phyloP scores from a whole-genome alignment of 2,329 filamentous ascomycete species.

The Gaeumannomyces tritici region DNA sequence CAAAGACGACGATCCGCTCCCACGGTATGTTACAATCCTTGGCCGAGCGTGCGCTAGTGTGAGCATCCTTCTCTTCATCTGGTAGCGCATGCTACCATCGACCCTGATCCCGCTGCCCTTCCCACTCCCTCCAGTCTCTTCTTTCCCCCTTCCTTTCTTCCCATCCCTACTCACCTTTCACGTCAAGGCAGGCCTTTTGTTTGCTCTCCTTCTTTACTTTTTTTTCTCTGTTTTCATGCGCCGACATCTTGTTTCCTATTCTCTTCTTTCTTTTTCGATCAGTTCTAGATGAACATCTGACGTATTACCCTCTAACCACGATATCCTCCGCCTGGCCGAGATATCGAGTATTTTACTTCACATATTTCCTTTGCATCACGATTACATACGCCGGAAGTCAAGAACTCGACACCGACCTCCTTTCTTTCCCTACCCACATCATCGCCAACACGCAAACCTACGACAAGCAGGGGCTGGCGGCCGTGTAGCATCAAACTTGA shows the following conservation, averaged over 20 bases:
- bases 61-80: background rate
- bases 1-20: background rate
- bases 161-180: background rate
- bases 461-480: background rate
- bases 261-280: background rate
- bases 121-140: background rate
- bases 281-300: background rate
- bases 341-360: background rate
- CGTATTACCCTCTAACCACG: background rate
- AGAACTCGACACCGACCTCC: background rate
- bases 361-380: background rate
- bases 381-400: background rate
- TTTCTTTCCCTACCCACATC: background rate
- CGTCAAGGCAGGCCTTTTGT: slow-evolving; percentile 2
- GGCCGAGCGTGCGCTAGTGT: background rate
- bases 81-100: background rate
- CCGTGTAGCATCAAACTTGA: background rate
- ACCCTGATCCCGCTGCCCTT: background rate
- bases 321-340: background rate
- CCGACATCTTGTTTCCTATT: background rate
- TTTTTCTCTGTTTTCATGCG: background rate
- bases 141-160: background rate
- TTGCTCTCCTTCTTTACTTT: background rate
- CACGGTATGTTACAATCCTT: background rate
- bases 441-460: background rate